phyloP scores from a whole-genome alignment of 1,139 yeast species.

The Nakaseomyces delphensis region DNA sequence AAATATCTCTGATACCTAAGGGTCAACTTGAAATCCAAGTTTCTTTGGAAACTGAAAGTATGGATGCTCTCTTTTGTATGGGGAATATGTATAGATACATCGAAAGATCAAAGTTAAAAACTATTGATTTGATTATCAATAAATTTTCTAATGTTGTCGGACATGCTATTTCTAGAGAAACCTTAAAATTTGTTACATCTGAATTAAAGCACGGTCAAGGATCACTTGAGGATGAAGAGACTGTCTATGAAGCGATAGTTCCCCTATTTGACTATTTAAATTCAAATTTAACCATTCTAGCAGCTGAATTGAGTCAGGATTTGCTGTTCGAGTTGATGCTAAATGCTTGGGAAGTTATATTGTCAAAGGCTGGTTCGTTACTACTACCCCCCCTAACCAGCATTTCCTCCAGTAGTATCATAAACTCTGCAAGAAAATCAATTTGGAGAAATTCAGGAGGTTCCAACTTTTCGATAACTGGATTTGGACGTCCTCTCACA shows the following conservation, averaged over 20 bases:
- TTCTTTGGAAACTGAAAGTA: conserved; percentile 68
- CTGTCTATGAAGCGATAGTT: conserved; percentile 58
- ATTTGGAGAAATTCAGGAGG: conserved; percentile 34
- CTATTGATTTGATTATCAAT: conserved; percentile 57
- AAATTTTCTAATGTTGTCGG: conserved; percentile 43
- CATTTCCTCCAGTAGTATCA: conserved; percentile 39
- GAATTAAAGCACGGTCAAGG: conserved; percentile 34
- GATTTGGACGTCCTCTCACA: conserved; percentile 49
- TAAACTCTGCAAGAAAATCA: conserved; percentile 29
- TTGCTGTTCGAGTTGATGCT: conserved; percentile 61
- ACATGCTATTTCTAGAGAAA: conserved; percentile 40
- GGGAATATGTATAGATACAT: conserved; percentile 68
- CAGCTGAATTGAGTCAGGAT: conserved; percentile 51
- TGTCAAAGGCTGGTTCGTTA: conserved; percentile 55
- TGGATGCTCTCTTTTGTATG: conserved; percentile 68
- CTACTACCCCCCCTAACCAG: conserved; percentile 61
- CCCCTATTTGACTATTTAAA: conserved; percentile 73
- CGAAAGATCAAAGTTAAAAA: conserved; percentile 52
- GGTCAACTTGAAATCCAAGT: conserved; percentile 58
- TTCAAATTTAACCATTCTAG: conserved; percentile 57
- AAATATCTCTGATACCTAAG: conserved; percentile 57
- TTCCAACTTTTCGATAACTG: conserved; percentile 30
- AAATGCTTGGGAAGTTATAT: conserved; percentile 65
- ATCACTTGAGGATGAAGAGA: conserved; percentile 41
- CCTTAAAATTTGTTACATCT: conserved; percentile 48